Evolutionary conservation across 2,329 filamentous ascomycete genomes (phyloP).

Genomic region (Fusarium sp.): DNA sequence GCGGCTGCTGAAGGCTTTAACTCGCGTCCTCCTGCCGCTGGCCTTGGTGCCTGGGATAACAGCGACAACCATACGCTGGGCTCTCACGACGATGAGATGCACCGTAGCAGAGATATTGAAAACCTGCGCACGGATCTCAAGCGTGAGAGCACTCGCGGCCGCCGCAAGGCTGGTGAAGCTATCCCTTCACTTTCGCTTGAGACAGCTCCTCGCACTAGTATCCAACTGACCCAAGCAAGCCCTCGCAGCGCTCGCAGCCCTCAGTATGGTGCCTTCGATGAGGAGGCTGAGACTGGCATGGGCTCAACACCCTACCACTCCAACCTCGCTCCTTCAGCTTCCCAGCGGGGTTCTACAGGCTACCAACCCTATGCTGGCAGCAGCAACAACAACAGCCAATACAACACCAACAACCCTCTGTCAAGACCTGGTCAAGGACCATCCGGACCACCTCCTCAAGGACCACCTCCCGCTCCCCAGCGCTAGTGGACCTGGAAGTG

Average conservation of each 20-base stretch:
- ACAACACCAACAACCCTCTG: conserved; percentile 39
- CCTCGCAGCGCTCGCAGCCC: conserved; percentile 50
- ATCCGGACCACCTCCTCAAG: conserved; percentile 42
- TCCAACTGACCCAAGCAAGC: conserved; percentile 45
- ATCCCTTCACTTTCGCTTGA: conserved; percentile 52
- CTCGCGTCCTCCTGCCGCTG: conserved; percentile 48
- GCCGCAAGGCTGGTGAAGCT: conserved; percentile 61
- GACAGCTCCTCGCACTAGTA: conserved; percentile 38
- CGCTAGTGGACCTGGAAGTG: conserved; percentile 40
- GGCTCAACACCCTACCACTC: conserved; percentile 48
- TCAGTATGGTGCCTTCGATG: conserved; percentile 54
- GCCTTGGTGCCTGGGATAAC: conserved; percentile 41
- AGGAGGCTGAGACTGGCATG: conserved; percentile 56
- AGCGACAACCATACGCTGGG: conserved; percentile 42
- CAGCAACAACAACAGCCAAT: conserved; percentile 26
- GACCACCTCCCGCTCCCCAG: conserved; percentile 43
- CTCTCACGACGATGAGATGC: conserved; percentile 48
- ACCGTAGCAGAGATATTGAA: conserved; percentile 54
- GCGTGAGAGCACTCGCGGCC: conserved; percentile 60
- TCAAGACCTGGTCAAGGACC: conserved; percentile 35
- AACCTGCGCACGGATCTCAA: conserved; percentile 53
- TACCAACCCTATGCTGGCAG: conserved; percentile 41
- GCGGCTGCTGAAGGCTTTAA: conserved; percentile 60
- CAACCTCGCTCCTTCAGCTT: conserved; percentile 41
- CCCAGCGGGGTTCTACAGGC: conserved; percentile 34